Conservation (phyloP, 2,329 filamentous ascomycete species). For the Fusarium protoensiforme region DNA sequence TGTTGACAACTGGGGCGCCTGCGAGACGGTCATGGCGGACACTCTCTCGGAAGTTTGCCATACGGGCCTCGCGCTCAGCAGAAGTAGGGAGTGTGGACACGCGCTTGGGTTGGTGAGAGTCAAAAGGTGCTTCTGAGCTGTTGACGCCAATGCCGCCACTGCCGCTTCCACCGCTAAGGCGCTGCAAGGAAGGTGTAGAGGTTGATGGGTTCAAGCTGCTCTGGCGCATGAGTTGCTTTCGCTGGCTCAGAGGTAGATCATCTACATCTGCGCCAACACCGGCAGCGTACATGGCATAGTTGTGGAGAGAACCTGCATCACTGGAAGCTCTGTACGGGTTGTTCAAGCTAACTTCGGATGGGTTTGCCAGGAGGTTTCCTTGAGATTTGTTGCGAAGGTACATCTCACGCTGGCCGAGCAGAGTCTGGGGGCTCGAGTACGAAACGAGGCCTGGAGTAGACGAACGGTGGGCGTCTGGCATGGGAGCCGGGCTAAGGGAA, state of each 20-base stretch:
- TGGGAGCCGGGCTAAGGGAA: slow-evolving; percentile 34
- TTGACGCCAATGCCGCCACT: slow-evolving; percentile 45
- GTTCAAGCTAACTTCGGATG: slow-evolving; percentile 42
- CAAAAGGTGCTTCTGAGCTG: slow-evolving; percentile 51
- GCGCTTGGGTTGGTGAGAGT: slow-evolving; percentile 67
- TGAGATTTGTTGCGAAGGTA: slow-evolving; percentile 64
- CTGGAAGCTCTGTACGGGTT: slow-evolving; percentile 47
- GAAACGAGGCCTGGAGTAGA: slow-evolving; percentile 60
- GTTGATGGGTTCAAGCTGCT: slow-evolving; percentile 52
- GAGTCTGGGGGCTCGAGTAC: slow-evolving; percentile 63
- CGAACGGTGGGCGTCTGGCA: slow-evolving; percentile 40
- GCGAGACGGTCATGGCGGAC: slow-evolving; percentile 70
- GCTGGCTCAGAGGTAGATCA: slow-evolving; percentile 77
- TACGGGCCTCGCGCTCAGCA: slow-evolving; percentile 64
- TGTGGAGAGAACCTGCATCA: slow-evolving; percentile 56
- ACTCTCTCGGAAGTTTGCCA: slow-evolving; percentile 75
- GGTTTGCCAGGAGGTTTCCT: slow-evolving; percentile 48
- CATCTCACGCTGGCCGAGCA: slow-evolving; percentile 66
- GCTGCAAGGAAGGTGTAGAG: slow-evolving; percentile 39
- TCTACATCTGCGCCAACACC: slow-evolving; percentile 63
- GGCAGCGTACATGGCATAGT: slow-evolving; percentile 48
- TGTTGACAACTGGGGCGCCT: slow-evolving; percentile 48
- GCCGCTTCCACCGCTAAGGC: slow-evolving; percentile 42
- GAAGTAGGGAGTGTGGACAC: slow-evolving; percentile 54
- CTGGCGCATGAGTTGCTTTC: slow-evolving; percentile 70